phyloP scores from a whole-genome alignment of 2,329 filamentous ascomycete genomes.

The Colletotrichum eremochloae region DNA sequence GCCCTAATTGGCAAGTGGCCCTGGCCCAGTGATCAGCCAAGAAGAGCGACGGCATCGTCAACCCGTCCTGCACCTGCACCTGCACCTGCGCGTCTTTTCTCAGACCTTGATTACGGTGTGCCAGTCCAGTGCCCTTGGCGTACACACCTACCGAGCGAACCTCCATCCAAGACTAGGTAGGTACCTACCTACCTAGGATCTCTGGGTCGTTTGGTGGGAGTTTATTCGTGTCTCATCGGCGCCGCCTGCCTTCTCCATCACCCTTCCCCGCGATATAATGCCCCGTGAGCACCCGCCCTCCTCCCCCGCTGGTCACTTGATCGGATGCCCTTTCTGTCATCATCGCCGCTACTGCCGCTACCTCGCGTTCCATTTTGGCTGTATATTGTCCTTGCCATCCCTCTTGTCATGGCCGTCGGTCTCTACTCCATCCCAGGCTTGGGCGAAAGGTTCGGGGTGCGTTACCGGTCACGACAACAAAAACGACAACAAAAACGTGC shows the following conservation, averaged over 20 bases:
- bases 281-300: conserved; percentile 37
- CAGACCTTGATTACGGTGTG: background rate
- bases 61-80: conserved; percentile 29
- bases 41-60: conserved; percentile 30
- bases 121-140: background rate
- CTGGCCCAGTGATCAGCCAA: conserved; percentile 40
- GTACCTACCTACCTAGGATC: background rate
- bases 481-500: conserved; percentile 36
- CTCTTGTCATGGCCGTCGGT: conserved; percentile 29
- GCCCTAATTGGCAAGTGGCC: conserved; percentile 27
- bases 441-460: conserved; percentile 19
- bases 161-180: too few relatives aligned
- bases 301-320: conserved; percentile 34
- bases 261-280: conserved; percentile 37
- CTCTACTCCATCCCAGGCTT: conserved; percentile 29
- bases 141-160: background rate
- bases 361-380: background rate
- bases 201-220: conserved; percentile 17
- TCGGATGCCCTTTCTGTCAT: conserved; percentile 31
- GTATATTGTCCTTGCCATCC: conserved; percentile 19
- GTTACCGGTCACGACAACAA: conserved; percentile 25
- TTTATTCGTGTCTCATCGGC: conserved; percentile 29
- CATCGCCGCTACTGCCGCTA: background rate
- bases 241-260: conserved; percentile 20
- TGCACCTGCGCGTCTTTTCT: conserved; percentile 31